Conservation (phyloP, 2,329 filamentous ascomycete genomes). For the Amauroascus verrucosus region DNA sequence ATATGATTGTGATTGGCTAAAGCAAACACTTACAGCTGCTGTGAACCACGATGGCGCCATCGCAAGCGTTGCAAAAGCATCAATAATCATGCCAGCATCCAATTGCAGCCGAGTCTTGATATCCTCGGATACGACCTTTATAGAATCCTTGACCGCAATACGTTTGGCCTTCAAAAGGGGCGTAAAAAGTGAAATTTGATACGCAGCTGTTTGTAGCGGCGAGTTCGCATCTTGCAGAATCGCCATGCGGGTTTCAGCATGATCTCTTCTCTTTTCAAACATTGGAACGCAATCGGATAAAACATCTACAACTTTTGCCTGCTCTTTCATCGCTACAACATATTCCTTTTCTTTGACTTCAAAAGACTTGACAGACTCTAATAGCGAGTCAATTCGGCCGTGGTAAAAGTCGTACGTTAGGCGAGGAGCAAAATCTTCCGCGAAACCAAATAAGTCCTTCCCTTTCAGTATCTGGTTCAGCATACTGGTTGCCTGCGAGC, state of each 20-base stretch:
- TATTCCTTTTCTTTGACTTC: neutral
- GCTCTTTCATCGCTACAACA: neutral
- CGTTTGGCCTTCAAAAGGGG: neutral
- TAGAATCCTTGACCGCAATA: neutral
- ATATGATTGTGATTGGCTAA: too few relatives aligned
- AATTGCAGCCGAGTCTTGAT: neutral
- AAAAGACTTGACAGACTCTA: neutral
- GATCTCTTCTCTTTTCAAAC: neutral
- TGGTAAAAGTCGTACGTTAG: neutral
- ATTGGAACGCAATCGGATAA: neutral
- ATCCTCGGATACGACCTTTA: neutral
- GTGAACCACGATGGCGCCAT: neutral
- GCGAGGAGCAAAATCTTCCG: neutral
- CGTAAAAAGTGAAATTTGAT: neutral
- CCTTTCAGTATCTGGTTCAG: neutral
- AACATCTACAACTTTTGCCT: neutral
- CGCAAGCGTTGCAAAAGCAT: conserved; percentile 3
- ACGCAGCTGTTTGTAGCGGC: neutral
- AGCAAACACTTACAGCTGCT: neutral
- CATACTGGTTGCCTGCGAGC: neutral
- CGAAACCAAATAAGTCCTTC: neutral
- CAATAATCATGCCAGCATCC: neutral
- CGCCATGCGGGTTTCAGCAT: neutral
- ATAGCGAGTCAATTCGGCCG: neutral
- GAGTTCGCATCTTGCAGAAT: neutral